Conservation (phyloP, 352 stramenopile species). For the Globisporangium polare region DNA sequence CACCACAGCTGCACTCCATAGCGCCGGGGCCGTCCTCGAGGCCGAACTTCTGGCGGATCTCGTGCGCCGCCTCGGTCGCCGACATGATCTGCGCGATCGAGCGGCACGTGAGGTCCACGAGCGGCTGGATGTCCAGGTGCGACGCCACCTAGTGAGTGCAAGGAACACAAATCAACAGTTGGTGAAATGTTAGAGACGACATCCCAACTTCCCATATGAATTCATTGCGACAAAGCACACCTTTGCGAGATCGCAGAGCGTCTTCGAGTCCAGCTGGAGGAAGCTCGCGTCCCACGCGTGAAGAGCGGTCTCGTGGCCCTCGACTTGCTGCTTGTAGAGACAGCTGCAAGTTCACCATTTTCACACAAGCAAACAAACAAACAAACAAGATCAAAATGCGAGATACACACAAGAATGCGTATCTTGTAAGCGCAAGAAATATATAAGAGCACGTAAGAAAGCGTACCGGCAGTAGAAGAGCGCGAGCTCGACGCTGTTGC, state of each 20-base stretch:
- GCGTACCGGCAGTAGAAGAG: slow-evolving; percentile 68
- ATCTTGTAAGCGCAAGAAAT: neutral
- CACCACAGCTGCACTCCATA: slow-evolving; percentile 50
- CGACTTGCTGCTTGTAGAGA: slow-evolving; percentile 75
- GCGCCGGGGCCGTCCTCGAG: slow-evolving; percentile 43
- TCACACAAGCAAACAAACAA: slow-evolving; percentile 1
- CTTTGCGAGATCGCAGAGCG: slow-evolving; percentile 74
- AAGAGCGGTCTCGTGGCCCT: slow-evolving; percentile 50
- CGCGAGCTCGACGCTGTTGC: slow-evolving; percentile 60
- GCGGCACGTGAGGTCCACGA: slow-evolving; percentile 75
- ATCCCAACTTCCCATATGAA: neutral
- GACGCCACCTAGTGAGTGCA: slow-evolving; percentile 55
- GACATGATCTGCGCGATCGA: slow-evolving; percentile 86
- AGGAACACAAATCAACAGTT: neutral
- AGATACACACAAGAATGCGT: neutral
- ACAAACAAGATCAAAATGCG: neutral
- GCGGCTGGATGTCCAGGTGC: slow-evolving; percentile 75
- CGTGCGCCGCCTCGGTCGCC: slow-evolving; percentile 65
- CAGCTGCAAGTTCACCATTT: slow-evolving; percentile 30
- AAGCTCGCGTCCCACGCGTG: slow-evolving; percentile 65
- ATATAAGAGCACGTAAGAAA: neutral
- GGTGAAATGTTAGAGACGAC: neutral
- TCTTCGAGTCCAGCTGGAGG: slow-evolving; percentile 71
- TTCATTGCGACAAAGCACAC: slow-evolving; percentile 11
- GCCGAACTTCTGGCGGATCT: slow-evolving; percentile 75